Percentiles rank a stretch among this genome's conserved stretches.
Conservation (phyloP, 441 rosid species). For the Kokia cookei region DNA sequence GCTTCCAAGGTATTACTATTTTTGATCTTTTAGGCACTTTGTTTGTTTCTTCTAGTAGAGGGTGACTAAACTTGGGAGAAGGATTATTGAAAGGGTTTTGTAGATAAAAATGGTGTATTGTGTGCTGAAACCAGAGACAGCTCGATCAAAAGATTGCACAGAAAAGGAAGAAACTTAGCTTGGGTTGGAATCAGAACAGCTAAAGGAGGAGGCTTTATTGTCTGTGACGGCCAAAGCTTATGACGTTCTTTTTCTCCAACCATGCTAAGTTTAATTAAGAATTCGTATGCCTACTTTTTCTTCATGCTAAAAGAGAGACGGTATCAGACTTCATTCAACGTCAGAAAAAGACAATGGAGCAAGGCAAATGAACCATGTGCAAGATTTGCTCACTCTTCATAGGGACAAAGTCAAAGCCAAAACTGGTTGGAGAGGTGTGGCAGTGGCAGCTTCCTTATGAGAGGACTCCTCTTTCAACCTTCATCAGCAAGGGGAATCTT, state of each 20-base stretch:
- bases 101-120: conserved; percentile 28
- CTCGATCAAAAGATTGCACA: conserved; percentile 41
- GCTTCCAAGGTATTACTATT: too few species aligned
- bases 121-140: conserved; percentile 43
- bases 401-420: not conserved
- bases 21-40: not conserved
- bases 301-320: not conserved
- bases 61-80: conserved; percentile 34
- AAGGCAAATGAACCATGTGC: conserved; percentile 6
- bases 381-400: not conserved
- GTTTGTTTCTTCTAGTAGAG: conserved; percentile 12
- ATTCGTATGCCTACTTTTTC: not conserved
- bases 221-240: too few species aligned
- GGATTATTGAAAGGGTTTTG: conserved; percentile 28
- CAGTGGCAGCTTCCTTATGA: not conserved
- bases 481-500: conserved; percentile 3
- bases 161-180: conserved; percentile 23
- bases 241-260: too few species aligned
- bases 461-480: not conserved
- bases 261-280: too few species aligned
- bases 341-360: not conserved
- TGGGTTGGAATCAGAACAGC: conserved; percentile 31
- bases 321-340: not conserved
- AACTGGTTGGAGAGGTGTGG: not conserved
- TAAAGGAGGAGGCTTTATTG: conserved; percentile 25